Conservation (phyloP, 2,329 filamentous ascomycete genomes). For the Colletotrichum sp. region DNA sequence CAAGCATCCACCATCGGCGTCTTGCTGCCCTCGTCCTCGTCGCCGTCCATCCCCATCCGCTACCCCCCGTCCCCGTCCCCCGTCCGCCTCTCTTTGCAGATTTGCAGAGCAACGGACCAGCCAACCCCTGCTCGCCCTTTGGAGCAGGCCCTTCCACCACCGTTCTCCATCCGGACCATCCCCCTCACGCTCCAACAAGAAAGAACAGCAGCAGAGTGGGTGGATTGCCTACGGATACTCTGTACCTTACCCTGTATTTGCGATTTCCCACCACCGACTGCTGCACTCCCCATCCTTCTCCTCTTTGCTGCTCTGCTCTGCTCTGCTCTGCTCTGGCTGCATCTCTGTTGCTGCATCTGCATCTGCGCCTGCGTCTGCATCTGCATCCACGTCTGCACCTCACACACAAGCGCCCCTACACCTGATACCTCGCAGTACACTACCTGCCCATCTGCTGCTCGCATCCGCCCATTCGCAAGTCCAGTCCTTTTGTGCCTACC, state of each 20-base stretch:
- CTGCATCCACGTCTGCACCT: background rate
- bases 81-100: background rate
- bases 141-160: background rate
- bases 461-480: background rate
- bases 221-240: background rate
- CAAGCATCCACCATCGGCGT: background rate
- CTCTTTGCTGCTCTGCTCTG: background rate
- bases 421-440: background rate
- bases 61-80: background rate
- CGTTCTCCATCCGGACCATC: background rate
- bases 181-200: background rate
- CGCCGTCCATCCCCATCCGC: background rate
- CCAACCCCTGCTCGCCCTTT: background rate
- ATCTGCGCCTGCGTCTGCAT: background rate
- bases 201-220: background rate
- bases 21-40: background rate
- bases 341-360: constrained; percentile 1
- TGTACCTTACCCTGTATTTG: background rate
- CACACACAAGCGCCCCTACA: background rate
- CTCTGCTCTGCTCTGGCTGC: constrained; percentile 5
- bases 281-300: background rate
- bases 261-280: background rate
- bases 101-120: background rate
- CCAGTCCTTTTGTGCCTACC: background rate
- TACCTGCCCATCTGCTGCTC: background rate